Conservation (phyloP, 495 filamentous ascomycete genomes). For the Penicillium paxilli region DNA sequence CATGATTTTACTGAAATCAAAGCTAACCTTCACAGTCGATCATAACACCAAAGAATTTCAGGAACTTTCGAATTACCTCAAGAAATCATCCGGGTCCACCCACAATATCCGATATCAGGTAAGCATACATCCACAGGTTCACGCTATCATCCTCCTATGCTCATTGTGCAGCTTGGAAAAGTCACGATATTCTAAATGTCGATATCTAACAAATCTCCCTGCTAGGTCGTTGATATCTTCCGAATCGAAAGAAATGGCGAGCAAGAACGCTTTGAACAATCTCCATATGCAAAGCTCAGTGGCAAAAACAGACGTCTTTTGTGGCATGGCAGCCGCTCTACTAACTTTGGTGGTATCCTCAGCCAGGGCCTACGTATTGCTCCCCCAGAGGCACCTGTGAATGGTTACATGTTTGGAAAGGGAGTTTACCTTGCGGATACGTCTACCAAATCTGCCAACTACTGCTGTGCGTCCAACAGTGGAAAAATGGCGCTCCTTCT, state of each 20-base stretch:
- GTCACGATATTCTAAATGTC: too few relatives aligned
- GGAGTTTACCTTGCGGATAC: conserved; percentile 91
- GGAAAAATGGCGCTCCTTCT: conserved; percentile 63
- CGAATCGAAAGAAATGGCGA: conserved; percentile 79
- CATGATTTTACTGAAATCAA: neutral
- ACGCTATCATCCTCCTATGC: too few relatives aligned
- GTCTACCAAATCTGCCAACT: conserved; percentile 74
- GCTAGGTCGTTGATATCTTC: conserved; percentile 72
- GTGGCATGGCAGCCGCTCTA: conserved; percentile 77
- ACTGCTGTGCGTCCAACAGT: conserved; percentile 61
- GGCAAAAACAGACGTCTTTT: conserved; percentile 67
- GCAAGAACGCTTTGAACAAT: conserved; percentile 62
- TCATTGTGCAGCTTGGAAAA: too few relatives aligned
- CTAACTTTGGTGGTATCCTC: conserved; percentile 82
- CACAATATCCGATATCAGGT: conserved; percentile 56
- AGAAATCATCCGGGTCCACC: conserved; percentile 59
- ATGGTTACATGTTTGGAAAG: conserved; percentile 82
- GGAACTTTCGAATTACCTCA: conserved; percentile 64
- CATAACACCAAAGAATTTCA: conserved; percentile 58
- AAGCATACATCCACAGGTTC: neutral
- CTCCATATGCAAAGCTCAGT: conserved; percentile 42
- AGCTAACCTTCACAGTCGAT: conserved; percentile 43
- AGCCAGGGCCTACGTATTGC: conserved; percentile 85
- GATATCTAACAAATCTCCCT: neutral
- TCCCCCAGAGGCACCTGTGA: conserved; percentile 76